Percentiles rank a stretch among this genome's conserved stretches.
Conservation (phyloP, 441 rosid species). For the Capsella rubella region DNA sequence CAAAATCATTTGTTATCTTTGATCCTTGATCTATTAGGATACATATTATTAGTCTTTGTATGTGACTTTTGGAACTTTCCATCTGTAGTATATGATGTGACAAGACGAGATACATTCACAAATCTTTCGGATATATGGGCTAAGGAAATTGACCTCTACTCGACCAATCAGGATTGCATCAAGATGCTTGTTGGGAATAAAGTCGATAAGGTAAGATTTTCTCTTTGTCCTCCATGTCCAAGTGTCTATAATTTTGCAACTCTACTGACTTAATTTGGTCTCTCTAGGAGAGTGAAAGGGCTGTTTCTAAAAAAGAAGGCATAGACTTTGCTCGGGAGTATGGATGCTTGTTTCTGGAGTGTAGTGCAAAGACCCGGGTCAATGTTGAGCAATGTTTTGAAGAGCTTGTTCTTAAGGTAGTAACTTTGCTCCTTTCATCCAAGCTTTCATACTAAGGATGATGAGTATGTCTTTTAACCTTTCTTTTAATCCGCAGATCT, state of each 20-base stretch:
- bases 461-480: not conserved
- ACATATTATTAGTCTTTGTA: not conserved
- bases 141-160: constrained; percentile 74
- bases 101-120: constrained; percentile 78
- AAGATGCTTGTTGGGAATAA: constrained; percentile 87
- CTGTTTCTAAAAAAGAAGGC: constrained; percentile 75
- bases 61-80: constrained; percentile 2
- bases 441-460: not conserved
- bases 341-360: constrained; percentile 77
- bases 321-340: constrained; percentile 70
- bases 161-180: constrained; percentile 77
- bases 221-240: not conserved
- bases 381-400: constrained; percentile 86
- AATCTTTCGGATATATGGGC: constrained; percentile 80
- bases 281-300: constrained; percentile 76
- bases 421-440: not conserved
- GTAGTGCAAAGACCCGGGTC: constrained; percentile 76
- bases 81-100: constrained; percentile 69
- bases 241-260: not conserved
- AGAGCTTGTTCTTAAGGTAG: constrained; percentile 79
- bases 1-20: not conserved
- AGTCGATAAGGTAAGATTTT: constrained; percentile 64
- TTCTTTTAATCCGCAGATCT: constrained; percentile 56
- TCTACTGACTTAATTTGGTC: constrained; percentile 14
- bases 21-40: not conserved